Evolutionary conservation across 345 rosid genomes (phyloP), one percentile per base, ranked within the genome.

Genomic region (Cardamine chenopodiifolia): DNA sequence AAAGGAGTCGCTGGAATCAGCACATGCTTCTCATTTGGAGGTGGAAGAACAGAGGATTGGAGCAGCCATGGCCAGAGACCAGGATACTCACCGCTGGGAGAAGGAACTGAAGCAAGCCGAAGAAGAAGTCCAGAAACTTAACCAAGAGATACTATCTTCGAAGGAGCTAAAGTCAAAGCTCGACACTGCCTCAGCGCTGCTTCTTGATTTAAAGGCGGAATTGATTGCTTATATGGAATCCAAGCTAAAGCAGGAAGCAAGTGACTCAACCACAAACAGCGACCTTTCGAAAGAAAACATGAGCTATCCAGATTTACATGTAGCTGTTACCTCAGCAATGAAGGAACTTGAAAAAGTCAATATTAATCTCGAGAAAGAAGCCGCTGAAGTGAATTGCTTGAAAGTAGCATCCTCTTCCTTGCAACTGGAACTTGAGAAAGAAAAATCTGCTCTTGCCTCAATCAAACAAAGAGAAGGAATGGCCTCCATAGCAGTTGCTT

Each of bases 21-120:
- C 97, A 40, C 98, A 93, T 79, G 91, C 96, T 65, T 84, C 97
- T 17, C 97, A 91, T 80, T 70, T 93, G 83, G 98, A 93, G 74
- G 98, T 97, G 2, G 98, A 93, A 85, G 97, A 91, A 50, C 86
- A 87, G 63, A 87, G 94, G 75, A 89, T 93, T 57, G 96, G 96
- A 65, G 96, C 94, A n/a, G 84, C 91, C 26, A 83, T 91, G 90
- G 91, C 90, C 10, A 86, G 79, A 79, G 97, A 93, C 72, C 96
- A 89, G 63, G 97, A 93, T 78, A 79, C 84, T 39, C 86, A 85
- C 66, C 77, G 82, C 6, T 91, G 98, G 98, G 98, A 93, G 83
- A 91, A 87, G 85, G 96, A 86, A 66, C 55, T 93, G 47, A 85
- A 84, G 83, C 92, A 87, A 79, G 92, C 96, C 22, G 98, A 93